Evolutionary conservation across 176 grass and related monocot species (phyloP).

Genomic region (Phoenix dactylifera): DNA sequence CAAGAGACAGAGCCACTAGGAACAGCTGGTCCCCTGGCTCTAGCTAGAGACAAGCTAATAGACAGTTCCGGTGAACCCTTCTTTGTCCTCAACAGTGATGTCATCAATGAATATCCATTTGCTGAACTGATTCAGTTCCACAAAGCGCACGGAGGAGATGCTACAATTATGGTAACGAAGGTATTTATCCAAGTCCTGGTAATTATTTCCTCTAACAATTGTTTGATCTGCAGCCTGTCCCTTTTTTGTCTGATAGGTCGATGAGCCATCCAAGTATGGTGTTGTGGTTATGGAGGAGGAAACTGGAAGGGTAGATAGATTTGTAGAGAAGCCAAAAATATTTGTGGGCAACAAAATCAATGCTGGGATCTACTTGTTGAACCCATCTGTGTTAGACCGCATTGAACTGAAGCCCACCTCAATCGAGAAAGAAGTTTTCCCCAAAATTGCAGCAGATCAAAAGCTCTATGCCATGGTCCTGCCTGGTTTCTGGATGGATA

Average conservation of each 20-base stretch:
- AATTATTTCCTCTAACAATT: not conserved
- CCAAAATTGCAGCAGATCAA: constrained; percentile 44
- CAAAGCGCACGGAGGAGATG: constrained; percentile 66
- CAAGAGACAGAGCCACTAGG: constrained; percentile 84
- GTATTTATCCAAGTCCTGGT: not conserved
- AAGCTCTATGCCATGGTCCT: constrained; percentile 65
- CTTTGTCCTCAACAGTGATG: constrained; percentile 87
- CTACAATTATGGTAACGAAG: constrained; percentile 92
- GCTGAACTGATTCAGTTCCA: constrained; percentile 68
- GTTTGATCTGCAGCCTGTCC: not conserved
- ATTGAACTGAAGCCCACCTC: constrained; percentile 80
- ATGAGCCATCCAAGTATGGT: constrained; percentile 87
- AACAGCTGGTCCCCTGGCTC: constrained; percentile 57
- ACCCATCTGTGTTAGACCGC: constrained; percentile 57
- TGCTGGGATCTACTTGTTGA: constrained; percentile 79
- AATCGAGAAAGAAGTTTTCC: constrained; percentile 89
- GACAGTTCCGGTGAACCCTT: constrained; percentile 68
- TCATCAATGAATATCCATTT: constrained; percentile 86
- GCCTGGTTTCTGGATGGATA: constrained; percentile 91
- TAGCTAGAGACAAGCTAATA: constrained; percentile 56
- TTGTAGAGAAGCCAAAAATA: constrained; percentile 81
- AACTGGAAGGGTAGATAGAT: constrained; percentile 70
- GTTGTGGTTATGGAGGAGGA: constrained; percentile 72
- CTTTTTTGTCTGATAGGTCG: constrained; percentile 26
- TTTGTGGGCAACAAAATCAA: constrained; percentile 96